Evolutionary conservation across 2,329 filamentous ascomycete species (phyloP), one percentile per base, ranked within the genome.

Genomic region (Penicillium paneum): DNA sequence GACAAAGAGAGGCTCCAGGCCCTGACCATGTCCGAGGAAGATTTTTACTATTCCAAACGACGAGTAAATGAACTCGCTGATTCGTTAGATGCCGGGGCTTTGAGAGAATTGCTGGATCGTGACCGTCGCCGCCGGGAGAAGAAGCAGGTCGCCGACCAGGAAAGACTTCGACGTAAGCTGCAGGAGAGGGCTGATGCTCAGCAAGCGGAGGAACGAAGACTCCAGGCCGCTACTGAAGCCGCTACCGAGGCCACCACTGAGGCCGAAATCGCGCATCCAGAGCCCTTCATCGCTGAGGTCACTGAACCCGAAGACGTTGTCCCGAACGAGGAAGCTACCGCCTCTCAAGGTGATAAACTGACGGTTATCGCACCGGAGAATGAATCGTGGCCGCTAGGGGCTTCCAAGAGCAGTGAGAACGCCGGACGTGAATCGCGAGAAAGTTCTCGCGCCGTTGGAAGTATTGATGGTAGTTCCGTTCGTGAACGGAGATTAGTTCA

Each of bases 41-140:
- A 74, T 24, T 58, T 74, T 74, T 84, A 66, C 74, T 57, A 61
- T 35, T 89, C 69, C 74, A 90, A 74, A 76, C 89, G 72, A 74
- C 78, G 79, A 32, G 82, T 88, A 42, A 83, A 86, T 55, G 82
- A 83, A 41, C 71, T 97, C 41, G 94, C 91, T 21, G 89, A 97
- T 68, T 88, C 90, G 55, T 79, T 99, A 51, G 90, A 91, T 73
- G 89, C 94, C 3, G 84, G 88, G 49, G 92, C 91, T 63, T 72
- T 99, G 36, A 83, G 93, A 55, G 89, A 96, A 68, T 79, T 97
- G 29, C 88, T 99, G 83, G 94, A 99, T 65, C 81, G 94, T 56
- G 94, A 99, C 67, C 82, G 87, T 61, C 84, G 92, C 65, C 83
- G 94, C 54, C 85, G 83, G 60, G 90, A 96, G 62, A 85, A 85